These are phyloP conservation scores for Dichotomopilus funicola DNA, from an alignment of 2,329 filamentous ascomycete genomes.

Conservation along the genomic window DNA sequence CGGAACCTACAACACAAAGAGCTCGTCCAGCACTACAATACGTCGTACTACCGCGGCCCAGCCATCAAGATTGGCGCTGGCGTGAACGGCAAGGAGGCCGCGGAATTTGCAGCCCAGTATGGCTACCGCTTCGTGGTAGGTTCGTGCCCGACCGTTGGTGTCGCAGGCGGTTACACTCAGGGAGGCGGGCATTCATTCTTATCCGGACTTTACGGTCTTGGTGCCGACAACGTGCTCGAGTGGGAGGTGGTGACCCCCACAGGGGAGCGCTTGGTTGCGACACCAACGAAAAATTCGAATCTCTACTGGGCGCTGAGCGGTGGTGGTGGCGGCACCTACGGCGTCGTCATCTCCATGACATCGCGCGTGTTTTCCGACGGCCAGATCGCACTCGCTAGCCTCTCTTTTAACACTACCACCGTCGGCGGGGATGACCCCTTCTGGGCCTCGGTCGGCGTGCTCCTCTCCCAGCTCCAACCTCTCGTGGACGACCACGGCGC, in stretches of 20 bases:
- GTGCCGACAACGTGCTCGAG: constrained; percentile 13
- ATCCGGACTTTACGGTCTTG: constrained; percentile 6
- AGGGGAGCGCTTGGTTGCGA: constrained; percentile 24
- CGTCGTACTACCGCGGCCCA: constrained; percentile 1
- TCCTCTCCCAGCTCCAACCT: too few species aligned
- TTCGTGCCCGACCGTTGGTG: constrained; percentile 14
- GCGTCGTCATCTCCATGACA: constrained; percentile 13
- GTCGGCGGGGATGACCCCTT: too few species aligned
- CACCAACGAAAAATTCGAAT: constrained; percentile 16
- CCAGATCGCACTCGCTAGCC: not conserved
- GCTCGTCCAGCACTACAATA: constrained; percentile 1
- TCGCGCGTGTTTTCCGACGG: constrained; percentile 4
- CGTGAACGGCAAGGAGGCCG: constrained; percentile 5
- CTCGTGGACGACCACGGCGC: too few species aligned
- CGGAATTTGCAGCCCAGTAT: not conserved
- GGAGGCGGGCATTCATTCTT: constrained; percentile 12
- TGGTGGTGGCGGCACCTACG: constrained; percentile 19
- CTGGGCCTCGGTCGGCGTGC: too few species aligned
- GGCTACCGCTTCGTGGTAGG: constrained; percentile 6
- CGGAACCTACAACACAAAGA: constrained; percentile 9
- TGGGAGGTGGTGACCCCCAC: constrained; percentile 35
- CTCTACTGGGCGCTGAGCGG: constrained; percentile 22
- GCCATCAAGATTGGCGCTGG: constrained; percentile 12
- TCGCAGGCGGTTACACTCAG: constrained; percentile 10
- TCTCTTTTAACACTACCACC: not conserved